Percentiles rank a stretch among this genome's conserved stretches.
These are phyloP conservation scores for Narthecium ossifragum DNA, from an alignment of 106 monocot genomes.

Conservation along the genomic window DNA sequence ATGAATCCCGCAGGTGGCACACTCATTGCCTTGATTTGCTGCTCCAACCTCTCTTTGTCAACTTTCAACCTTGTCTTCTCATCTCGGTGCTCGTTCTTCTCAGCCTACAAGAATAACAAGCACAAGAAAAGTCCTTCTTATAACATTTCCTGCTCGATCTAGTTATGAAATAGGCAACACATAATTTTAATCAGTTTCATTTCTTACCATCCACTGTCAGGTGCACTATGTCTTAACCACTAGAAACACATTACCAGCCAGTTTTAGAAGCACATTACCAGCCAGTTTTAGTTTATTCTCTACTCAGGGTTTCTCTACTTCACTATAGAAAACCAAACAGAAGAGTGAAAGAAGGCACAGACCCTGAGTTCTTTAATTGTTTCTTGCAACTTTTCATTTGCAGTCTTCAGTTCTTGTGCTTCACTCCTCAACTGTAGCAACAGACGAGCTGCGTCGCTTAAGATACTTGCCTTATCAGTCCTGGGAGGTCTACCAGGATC, in stretches of 20 bases:
- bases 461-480: slow-evolving; percentile 56
- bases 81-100: slow-evolving; percentile 78
- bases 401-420: slow-evolving; percentile 53
- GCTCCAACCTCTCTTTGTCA: slow-evolving; percentile 76
- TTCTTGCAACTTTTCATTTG: slow-evolving; percentile 72
- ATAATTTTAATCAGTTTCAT: no score
- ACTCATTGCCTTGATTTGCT: slow-evolving; percentile 57
- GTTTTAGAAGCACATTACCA: no score
- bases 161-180: no score
- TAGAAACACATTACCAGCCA: no score
- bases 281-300: no score
- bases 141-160: no score
- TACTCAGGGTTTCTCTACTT: no score
- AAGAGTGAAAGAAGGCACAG: not conserved
- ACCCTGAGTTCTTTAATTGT: slow-evolving; percentile 83
- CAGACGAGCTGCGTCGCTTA: slow-evolving; percentile 55
- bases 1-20: slow-evolving; percentile 36
- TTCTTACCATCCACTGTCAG: no score
- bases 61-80: slow-evolving; percentile 66
- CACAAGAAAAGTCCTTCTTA: no score
- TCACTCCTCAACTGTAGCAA: slow-evolving; percentile 62
- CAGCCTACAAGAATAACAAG: no score
- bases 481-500: slow-evolving; percentile 57
- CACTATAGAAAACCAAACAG: no score
- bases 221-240: no score